Percentiles rank a stretch among this genome's conserved stretches.
phyloP scores from a whole-genome alignment of 139 green algal genomes.

The Closterium sp. region DNA sequence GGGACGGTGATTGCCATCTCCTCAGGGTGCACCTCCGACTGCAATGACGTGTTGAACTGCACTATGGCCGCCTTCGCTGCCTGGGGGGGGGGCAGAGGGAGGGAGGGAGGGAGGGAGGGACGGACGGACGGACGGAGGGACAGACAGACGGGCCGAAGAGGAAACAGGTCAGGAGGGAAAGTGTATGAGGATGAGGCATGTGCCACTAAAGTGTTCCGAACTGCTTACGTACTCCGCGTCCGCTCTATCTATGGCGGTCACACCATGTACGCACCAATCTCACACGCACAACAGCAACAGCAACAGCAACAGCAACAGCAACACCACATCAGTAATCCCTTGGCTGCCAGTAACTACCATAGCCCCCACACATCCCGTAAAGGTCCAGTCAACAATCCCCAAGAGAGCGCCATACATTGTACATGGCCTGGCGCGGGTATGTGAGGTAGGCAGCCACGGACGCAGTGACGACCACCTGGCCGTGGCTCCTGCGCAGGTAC shows the following conservation, averaged over 20 bases:
- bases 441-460: conserved; percentile 37
- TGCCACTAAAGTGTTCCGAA: too few species aligned
- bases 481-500: conserved; percentile 14
- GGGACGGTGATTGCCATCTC: background rate
- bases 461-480: conserved; percentile 48
- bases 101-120: background rate
- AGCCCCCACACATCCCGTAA: too few species aligned
- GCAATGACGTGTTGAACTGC: conserved; percentile 45
- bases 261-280: too few species aligned
- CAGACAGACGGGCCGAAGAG: background rate
- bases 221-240: too few species aligned
- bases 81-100: background rate
- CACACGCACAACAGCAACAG: too few species aligned
- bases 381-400: too few species aligned
- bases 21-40: too few species aligned
- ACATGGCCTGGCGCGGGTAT: conserved; percentile 35
- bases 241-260: too few species aligned
- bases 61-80: conserved; percentile 36
- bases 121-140: background rate
- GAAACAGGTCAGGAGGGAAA: background rate
- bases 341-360: too few species aligned
- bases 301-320: too few species aligned
- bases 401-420: too few species aligned
- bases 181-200: background rate
- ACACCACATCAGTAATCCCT: too few species aligned